These are phyloP conservation scores for Psilocybe tampanensis DNA, from an alignment of 768 basidiomycete genomes.

Conservation along the genomic window DNA sequence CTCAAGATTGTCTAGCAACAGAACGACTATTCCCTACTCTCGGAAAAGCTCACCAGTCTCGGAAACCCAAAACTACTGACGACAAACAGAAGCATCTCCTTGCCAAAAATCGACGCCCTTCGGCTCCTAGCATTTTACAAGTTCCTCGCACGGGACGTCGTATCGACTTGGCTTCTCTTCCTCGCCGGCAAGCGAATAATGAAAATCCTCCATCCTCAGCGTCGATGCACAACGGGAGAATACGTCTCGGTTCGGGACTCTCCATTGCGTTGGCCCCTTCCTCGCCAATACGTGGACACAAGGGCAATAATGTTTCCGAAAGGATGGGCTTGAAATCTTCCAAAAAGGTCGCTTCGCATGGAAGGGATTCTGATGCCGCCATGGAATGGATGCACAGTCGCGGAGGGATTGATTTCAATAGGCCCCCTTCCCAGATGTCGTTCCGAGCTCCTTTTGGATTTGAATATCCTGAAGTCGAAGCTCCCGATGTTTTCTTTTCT, in stretches of 20 bases:
- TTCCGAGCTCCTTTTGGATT: constrained; percentile 11
- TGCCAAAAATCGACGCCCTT: constrained; percentile 22
- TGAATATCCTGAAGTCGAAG: constrained; percentile 4
- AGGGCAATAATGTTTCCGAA: too few relatives aligned
- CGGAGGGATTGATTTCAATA: constrained; percentile 38
- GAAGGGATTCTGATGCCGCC: constrained; percentile 7
- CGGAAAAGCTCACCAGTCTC: neutral
- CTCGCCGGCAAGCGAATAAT: neutral
- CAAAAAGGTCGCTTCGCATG: neutral
- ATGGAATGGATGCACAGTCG: constrained; percentile 28
- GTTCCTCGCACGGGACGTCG: constrained; percentile 3
- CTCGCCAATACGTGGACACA: neutral
- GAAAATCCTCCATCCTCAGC: neutral
- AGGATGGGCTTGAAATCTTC: neutral
- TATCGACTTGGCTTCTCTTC: neutral
- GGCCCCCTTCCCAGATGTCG: constrained; percentile 41
- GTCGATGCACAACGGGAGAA: neutral
- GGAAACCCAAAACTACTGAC: neutral
- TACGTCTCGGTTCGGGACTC: neutral
- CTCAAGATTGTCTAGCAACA: neutral
- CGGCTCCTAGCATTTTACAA: constrained; percentile 24
- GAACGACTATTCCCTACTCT: neutral
- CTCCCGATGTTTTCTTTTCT: constrained; percentile 15
- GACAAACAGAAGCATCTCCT: neutral
- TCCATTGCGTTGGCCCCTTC: neutral